phyloP scores from a whole-genome alignment of 1,284 basidiomycete species.

The Abortiporus biennis region DNA sequence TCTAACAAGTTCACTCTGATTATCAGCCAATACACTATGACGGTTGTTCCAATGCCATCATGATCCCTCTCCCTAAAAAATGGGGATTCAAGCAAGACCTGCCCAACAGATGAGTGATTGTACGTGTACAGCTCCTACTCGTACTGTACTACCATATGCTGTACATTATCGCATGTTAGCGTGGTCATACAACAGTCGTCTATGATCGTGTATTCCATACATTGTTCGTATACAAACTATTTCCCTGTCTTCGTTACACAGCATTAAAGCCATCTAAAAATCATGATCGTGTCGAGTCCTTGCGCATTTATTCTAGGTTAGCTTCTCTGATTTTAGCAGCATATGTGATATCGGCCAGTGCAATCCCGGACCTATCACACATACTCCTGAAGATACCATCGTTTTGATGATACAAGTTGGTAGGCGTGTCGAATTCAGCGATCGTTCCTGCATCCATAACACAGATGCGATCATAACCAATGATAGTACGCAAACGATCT shows the following conservation, averaged over 20 bases:
- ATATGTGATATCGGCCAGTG: conserved; percentile 54
- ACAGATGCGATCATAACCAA: conserved; percentile 70
- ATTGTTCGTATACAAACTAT: not conserved
- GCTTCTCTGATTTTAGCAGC: conserved; percentile 27
- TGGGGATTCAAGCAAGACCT: too few relatives aligned
- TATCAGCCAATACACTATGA: too few relatives aligned
- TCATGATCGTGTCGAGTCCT: not conserved
- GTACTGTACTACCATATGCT: too few relatives aligned
- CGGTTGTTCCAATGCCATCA: too few relatives aligned
- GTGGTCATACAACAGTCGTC: not conserved
- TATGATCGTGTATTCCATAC: not conserved
- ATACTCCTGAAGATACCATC: conserved; percentile 68
- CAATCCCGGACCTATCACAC: conserved; percentile 67
- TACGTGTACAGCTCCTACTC: too few relatives aligned
- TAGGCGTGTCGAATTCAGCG: conserved; percentile 69
- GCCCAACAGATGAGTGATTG: too few relatives aligned
- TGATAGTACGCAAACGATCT: conserved; percentile 74
- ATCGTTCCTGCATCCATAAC: conserved; percentile 70
- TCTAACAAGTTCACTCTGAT: too few relatives aligned
- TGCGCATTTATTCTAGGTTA: not conserved
- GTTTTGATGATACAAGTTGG: conserved; percentile 46
- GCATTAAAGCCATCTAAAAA: not conserved
- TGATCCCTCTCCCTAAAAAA: too few relatives aligned
- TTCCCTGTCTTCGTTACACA: too few relatives aligned
- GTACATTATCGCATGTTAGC: too few relatives aligned